Evolutionary conservation across 176 grass and related monocot genomes (phyloP).

Genomic region (Oryza punctata): DNA sequence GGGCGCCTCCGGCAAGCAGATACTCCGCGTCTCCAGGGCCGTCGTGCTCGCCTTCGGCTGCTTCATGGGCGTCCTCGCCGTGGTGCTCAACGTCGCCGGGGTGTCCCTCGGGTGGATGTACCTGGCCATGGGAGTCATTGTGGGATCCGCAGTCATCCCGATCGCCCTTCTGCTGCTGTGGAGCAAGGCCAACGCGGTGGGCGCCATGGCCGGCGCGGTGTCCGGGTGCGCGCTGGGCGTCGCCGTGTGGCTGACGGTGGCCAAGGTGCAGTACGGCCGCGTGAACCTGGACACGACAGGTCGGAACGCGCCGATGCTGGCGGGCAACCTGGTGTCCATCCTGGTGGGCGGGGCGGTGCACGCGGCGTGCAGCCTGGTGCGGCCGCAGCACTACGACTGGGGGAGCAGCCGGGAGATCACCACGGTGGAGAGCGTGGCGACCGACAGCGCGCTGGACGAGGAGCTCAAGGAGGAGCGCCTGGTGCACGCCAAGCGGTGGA

Average conservation of each 20-base stretch:
- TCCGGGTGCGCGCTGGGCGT: conserved; percentile 54
- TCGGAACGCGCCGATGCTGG: conserved; percentile 70
- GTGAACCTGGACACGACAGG: conserved; percentile 69
- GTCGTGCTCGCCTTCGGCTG: conserved; percentile 56
- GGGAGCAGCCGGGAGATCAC: conserved; percentile 63
- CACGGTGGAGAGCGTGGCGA: conserved; percentile 49
- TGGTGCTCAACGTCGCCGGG: conserved; percentile 65
- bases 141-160: conserved; percentile 70
- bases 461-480: conserved; percentile 69
- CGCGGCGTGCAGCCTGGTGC: conserved; percentile 52
- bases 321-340: conserved; percentile 70
- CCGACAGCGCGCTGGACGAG: conserved; percentile 21
- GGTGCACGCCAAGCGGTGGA: conserved; percentile 64
- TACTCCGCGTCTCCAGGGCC: conserved; percentile 65
- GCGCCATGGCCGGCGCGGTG: conserved; percentile 56
- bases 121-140: conserved; percentile 71
- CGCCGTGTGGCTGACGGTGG: conserved; percentile 57
- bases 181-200: conserved; percentile 70
- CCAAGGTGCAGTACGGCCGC: conserved; percentile 62
- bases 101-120: conserved; percentile 86
- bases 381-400: conserved; percentile 73
- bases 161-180: conserved; percentile 83
- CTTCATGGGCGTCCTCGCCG: conserved; percentile 71
- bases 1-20: conserved; percentile 66
- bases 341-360: conserved; percentile 62